phyloP scores from a whole-genome alignment of 768 basidiomycete genomes.

The Favolaschia claudopus region DNA sequence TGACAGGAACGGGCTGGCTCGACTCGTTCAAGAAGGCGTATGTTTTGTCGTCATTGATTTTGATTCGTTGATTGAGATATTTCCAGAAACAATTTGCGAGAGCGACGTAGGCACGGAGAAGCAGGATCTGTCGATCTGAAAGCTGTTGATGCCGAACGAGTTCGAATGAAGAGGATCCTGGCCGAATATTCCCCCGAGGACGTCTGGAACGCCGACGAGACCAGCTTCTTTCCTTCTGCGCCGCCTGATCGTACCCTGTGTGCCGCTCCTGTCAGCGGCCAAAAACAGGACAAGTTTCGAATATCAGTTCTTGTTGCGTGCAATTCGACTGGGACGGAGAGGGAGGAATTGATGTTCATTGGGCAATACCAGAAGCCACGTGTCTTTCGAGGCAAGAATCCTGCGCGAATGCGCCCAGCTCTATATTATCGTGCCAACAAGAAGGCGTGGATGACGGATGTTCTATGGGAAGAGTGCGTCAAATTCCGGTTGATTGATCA shows the following conservation, averaged over 20 bases:
- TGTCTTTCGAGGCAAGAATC: constrained; percentile 22
- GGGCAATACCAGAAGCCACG: constrained; percentile 29
- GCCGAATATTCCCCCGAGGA: constrained; percentile 31
- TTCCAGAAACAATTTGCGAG: constrained; percentile 26
- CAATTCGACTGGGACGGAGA: constrained; percentile 32
- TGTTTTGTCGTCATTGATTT: background rate
- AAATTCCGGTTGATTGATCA: background rate
- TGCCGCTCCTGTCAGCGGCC: constrained; percentile 20
- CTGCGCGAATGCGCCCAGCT: constrained; percentile 20
- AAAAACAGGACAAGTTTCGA: constrained; percentile 28
- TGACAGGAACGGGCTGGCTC: constrained; percentile 33
- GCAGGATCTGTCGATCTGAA: constrained; percentile 35
- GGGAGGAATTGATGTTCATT: constrained; percentile 30
- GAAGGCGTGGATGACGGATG: constrained; percentile 38
- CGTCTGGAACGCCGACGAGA: constrained; percentile 37
- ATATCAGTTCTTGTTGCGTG: constrained; percentile 21
- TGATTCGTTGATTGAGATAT: background rate
- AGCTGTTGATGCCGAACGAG: constrained; percentile 29
- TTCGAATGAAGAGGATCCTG: constrained; percentile 24
- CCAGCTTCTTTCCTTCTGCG: constrained; percentile 11
- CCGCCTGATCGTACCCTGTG: constrained; percentile 29
- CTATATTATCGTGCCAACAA: constrained; percentile 36
- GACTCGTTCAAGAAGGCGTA: constrained; percentile 26
- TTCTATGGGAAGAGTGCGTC: constrained; percentile 28
- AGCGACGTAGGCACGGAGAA: constrained; percentile 35